Evolutionary conservation across 306 rosid species (phyloP).

Genomic region (Rosa chinensis): DNA sequence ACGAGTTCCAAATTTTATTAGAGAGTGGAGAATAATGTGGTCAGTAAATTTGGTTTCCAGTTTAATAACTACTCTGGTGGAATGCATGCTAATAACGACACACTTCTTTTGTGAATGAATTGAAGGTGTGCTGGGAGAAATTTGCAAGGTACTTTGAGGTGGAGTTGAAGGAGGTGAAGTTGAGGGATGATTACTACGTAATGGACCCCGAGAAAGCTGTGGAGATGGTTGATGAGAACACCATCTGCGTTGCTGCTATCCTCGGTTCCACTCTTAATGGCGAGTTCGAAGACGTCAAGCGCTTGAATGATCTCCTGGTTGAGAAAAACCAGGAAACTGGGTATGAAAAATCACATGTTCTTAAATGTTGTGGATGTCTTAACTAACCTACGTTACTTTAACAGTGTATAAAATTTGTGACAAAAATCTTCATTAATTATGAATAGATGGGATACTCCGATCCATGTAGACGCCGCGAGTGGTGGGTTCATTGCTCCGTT

Average conservation of each 20-base stretch:
- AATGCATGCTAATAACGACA: not conserved
- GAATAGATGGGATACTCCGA: slow-evolving; percentile 88
- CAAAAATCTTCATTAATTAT: not conserved
- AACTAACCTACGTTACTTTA: not conserved
- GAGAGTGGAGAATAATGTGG: too few species aligned
- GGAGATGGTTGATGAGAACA: slow-evolving; percentile 91
- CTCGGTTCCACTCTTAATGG: slow-evolving; percentile 93
- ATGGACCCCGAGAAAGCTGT: slow-evolving; percentile 87
- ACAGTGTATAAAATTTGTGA: not conserved
- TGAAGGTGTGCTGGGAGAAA: slow-evolving; percentile 95
- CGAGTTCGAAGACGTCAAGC: slow-evolving; percentile 95
- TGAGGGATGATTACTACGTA: slow-evolving; percentile 67
- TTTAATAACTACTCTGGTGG: too few species aligned
- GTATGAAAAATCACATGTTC: slow-evolving; percentile 26
- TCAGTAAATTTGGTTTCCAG: not conserved
- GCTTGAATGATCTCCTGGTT: slow-evolving; percentile 62
- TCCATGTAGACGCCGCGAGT: slow-evolving; percentile 96
- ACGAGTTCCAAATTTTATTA: too few species aligned
- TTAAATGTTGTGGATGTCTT: not conserved
- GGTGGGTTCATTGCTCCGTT: slow-evolving; percentile 97
- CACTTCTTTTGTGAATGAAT: not conserved
- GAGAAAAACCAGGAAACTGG: slow-evolving; percentile 79
- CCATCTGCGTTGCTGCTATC: slow-evolving; percentile 93
- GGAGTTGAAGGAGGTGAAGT: slow-evolving; percentile 84
- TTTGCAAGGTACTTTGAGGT: slow-evolving; percentile 97